Percentiles rank a stretch among this genome's conserved stretches.
phyloP scores from a whole-genome alignment of 768 basidiomycete genomes.

The Russula brevipes region DNA sequence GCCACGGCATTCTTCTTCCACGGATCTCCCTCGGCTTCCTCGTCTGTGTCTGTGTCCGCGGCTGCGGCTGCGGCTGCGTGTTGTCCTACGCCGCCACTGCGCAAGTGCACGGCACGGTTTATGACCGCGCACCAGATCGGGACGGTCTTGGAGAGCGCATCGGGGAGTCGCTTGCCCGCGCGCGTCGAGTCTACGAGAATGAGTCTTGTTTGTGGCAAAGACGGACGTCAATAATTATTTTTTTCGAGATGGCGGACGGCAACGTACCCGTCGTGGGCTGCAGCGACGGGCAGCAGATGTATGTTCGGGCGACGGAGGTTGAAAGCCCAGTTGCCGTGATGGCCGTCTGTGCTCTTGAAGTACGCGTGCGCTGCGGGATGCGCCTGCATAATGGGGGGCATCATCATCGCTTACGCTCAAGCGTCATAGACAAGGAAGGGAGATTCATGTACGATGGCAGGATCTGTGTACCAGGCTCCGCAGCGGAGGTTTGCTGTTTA shows the following conservation, averaged over 20 bases:
- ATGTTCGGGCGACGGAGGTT: conserved; percentile 81
- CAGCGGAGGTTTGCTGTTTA: conserved; percentile 81
- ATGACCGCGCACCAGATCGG: conserved; percentile 94
- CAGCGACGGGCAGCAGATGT: conserved; percentile 59
- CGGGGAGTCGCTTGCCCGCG: conserved; percentile 89
- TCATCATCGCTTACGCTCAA: conserved; percentile 24
- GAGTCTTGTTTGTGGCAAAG: conserved; percentile 41
- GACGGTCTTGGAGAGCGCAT: conserved; percentile 83
- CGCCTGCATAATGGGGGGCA: conserved; percentile 23
- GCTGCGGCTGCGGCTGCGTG: neutral
- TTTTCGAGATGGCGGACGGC: neutral
- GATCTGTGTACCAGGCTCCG: conserved; percentile 90
- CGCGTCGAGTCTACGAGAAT: conserved; percentile 91
- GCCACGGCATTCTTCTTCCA: conserved; percentile 38
- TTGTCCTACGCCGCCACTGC: neutral
- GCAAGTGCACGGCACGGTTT: conserved; percentile 54
- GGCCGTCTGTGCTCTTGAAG: conserved; percentile 92
- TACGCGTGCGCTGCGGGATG: conserved; percentile 49
- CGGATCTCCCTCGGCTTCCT: neutral
- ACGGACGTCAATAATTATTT: neutral
- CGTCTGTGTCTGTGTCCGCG: neutral
- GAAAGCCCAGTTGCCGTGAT: conserved; percentile 80
- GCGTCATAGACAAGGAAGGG: conserved; percentile 1
- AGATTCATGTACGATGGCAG: conserved; percentile 44
- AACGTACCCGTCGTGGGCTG: conserved; percentile 54